phyloP scores from a whole-genome alignment of 495 filamentous ascomycete species.

The Penicillium antarcticum region DNA sequence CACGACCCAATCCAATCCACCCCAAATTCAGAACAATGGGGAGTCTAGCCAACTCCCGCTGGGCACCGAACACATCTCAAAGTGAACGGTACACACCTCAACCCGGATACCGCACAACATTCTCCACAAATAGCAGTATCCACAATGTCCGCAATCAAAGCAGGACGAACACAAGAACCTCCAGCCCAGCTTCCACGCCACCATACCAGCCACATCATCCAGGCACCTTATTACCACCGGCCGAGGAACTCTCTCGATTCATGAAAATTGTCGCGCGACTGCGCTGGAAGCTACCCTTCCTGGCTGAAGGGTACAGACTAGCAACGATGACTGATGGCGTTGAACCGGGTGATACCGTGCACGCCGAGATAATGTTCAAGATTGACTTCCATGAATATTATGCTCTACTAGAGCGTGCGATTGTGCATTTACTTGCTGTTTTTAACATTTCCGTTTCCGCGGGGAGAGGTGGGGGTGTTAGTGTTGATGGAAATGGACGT shows the following conservation, averaged over 20 bases:
- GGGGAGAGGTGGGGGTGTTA: neutral
- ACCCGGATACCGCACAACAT: neutral
- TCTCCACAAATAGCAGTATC: slow-evolving; percentile 5
- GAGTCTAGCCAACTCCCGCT: slow-evolving; percentile 29
- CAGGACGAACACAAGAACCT: neutral
- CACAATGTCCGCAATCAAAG: slow-evolving; percentile 3
- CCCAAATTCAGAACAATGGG: slow-evolving; percentile 12
- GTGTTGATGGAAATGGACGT: slow-evolving; percentile 9
- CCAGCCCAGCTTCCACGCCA: neutral
- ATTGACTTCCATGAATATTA: slow-evolving; percentile 71
- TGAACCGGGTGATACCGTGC: slow-evolving; percentile 18
- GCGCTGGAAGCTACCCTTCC: slow-evolving; percentile 58
- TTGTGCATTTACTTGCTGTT: slow-evolving; percentile 58
- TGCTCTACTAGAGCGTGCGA: slow-evolving; percentile 60
- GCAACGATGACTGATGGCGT: slow-evolving; percentile 30
- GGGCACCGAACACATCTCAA: slow-evolving; percentile 14
- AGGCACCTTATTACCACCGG: slow-evolving; percentile 19
- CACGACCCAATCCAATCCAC: neutral
- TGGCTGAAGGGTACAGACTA: slow-evolving; percentile 49
- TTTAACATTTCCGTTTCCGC: slow-evolving; percentile 49
- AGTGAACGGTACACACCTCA: neutral
- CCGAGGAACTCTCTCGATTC: slow-evolving; percentile 50
- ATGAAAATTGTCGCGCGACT: slow-evolving; percentile 54
- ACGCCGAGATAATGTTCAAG: slow-evolving; percentile 64
- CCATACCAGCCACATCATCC: slow-evolving; percentile 15